Percentiles rank a stretch among this genome's conserved stretches.
These are phyloP conservation scores for Monosporozyma solicola DNA, from an alignment of 805 yeast genomes.

Conservation along the genomic window DNA sequence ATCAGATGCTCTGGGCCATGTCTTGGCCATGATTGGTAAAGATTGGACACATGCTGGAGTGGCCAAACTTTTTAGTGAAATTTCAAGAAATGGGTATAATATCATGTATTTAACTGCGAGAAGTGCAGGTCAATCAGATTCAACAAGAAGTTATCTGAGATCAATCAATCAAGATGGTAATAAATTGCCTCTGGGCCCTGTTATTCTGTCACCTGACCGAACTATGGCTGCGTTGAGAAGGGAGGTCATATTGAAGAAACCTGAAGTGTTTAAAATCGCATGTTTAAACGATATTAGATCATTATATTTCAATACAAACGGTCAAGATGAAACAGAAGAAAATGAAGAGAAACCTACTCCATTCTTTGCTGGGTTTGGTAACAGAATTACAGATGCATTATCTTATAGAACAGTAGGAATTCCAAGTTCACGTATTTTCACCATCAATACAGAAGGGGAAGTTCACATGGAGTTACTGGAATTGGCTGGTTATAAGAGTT, in stretches of 20 bases:
- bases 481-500: constrained; percentile 82
- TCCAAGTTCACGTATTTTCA: constrained; percentile 88
- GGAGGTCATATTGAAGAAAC: constrained; percentile 88
- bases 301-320: constrained; percentile 38
- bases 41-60: constrained; percentile 99
- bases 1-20: constrained; percentile 96
- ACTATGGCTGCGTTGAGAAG: constrained; percentile 91
- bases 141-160: constrained; percentile 73
- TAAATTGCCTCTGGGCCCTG: constrained; percentile 82
- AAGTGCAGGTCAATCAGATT: constrained; percentile 91
- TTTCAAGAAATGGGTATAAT: constrained; percentile 79
- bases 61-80: constrained; percentile 84
- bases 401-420: constrained; percentile 90
- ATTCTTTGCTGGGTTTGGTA: constrained; percentile 96
- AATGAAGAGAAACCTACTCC: constrained; percentile 54
- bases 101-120: constrained; percentile 90
- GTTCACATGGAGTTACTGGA: constrained; percentile 95
- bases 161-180: constrained; percentile 71
- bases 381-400: constrained; percentile 91
- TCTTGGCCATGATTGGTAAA: constrained; percentile 82
- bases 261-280: constrained; percentile 98
- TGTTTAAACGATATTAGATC: constrained; percentile 79
- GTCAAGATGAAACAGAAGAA: constrained; percentile 3
- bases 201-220: constrained; percentile 88
- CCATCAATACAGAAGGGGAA: constrained; percentile 93